Evolutionary conservation across 805 yeast species (phyloP).

Genomic region (Myxozyma vanderwaltii): DNA sequence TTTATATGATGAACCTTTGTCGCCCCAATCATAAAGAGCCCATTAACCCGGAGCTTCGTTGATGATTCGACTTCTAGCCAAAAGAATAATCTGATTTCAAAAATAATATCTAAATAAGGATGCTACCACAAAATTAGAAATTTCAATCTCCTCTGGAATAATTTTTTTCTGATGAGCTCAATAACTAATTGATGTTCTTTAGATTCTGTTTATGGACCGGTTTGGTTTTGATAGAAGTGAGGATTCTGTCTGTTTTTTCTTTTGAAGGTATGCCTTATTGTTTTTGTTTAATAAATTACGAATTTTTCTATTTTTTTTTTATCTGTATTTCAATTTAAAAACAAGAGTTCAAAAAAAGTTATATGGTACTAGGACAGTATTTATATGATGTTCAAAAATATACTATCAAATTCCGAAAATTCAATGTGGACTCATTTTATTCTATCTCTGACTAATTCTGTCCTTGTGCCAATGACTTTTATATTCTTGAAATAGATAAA

Average conservation of each 20-base stretch:
- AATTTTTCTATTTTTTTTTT: neutral
- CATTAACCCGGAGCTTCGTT: conserved; percentile 26
- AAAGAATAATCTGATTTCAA: conserved; percentile 26
- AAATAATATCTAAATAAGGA: too few species aligned
- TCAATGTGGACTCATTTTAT: conserved; percentile 6
- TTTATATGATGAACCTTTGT: conserved; percentile 33
- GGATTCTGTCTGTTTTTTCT: neutral
- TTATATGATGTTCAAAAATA: conserved; percentile 10
- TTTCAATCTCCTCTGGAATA: too few species aligned
- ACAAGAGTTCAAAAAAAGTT: too few species aligned
- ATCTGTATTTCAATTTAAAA: too few species aligned
- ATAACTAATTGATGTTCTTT: too few species aligned
- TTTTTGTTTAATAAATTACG: neutral
- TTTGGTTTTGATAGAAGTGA: too few species aligned
- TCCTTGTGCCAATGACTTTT: neutral
- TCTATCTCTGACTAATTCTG: too few species aligned
- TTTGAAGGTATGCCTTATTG: neutral
- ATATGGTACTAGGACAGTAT: too few species aligned
- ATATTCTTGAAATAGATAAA: neutral
- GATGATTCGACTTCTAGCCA: conserved; percentile 37
- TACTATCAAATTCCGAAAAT: conserved; percentile 31
- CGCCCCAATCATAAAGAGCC: conserved; percentile 36
- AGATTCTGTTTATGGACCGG: too few species aligned
- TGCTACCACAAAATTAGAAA: too few species aligned
- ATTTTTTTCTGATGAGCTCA: too few species aligned